Base-by-base conservation (phyloP, 345 rosid species). In the Salix caprea region DNA sequence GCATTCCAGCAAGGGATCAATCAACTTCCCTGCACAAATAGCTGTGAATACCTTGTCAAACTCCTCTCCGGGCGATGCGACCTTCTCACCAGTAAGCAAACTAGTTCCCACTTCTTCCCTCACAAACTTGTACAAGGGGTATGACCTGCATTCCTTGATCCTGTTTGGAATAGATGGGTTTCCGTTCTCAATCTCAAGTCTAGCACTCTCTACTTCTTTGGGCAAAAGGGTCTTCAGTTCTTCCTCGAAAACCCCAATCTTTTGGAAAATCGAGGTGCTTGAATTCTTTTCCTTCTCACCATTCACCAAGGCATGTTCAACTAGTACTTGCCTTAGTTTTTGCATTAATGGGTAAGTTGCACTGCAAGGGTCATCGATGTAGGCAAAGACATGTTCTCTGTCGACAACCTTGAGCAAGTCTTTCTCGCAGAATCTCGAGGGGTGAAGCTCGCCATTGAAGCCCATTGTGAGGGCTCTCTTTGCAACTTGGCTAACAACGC, bases 91-190 rank as follows among this genome's bases (percentile, higher is more conserved):
- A 4, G 84, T 82, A 0, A 82, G 67, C 70, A 82, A 71, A 46
- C 73, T 36, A 7, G 79, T 65, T 18, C 81, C 76, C 46, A 78
- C 13, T 48, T 82, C 81, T 71, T 74, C 81, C 78, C 84, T 82
- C 73, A 78, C 84, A 60, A 82, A 74, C 73, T 28, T 82, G 81
- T 82, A 82, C 23, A 82, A 65, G 71, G 84, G 84, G 60, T 82
- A 82, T 36, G 84, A 82, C 32, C 84, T 78, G 58, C 84, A 82
- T 70, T 78, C 81, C 44, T 34, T 39, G 9, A 82, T 82, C 76
- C 58, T 77, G 76, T 82, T 82, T 1, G 79, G 76, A 16, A 78
- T 77, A 4, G 67, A 15, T 1, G 76, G 28, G 12, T 74, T 78
- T 21, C 81, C 84, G 42, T 71, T 82, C 62, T 82, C 84, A 36